These are phyloP conservation scores for Epichloe uncinata DNA, from an alignment of 2,329 filamentous ascomycete genomes.

Conservation along the genomic window DNA sequence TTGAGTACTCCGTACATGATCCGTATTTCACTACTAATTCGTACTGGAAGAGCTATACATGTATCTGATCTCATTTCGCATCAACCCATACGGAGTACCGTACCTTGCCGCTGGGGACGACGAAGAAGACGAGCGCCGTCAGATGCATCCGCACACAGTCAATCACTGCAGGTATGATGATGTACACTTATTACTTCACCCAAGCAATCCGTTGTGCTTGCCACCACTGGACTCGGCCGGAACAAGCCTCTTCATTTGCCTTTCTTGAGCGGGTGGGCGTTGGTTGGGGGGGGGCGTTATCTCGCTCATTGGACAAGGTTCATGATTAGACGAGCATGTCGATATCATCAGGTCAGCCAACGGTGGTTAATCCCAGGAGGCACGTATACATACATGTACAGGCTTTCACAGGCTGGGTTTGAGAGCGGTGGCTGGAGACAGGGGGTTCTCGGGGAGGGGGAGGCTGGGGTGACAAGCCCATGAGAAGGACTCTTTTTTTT, in stretches of 20 bases:
- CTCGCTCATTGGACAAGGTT: no score
- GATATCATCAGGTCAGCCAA: background rate
- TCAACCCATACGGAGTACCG: background rate
- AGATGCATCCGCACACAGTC: background rate
- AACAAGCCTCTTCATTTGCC: background rate
- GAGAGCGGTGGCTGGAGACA: background rate
- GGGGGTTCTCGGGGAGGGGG: background rate
- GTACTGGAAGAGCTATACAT: no score
- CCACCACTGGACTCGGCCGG: background rate
- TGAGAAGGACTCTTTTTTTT: background rate
- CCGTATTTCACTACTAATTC: background rate
- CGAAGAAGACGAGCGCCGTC: background rate
- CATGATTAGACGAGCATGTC: no score
- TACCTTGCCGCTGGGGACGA: background rate
- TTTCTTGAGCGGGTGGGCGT: background rate
- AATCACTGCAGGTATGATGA: conserved; percentile 1
- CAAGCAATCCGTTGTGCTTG: background rate
- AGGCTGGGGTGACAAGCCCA: background rate
- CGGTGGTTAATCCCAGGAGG: no score
- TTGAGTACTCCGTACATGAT: background rate
- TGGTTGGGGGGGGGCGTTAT: background rate
- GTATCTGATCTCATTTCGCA: no score
- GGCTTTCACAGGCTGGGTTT: background rate
- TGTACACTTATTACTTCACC: background rate
- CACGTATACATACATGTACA: no score